Evolutionary conservation across 768 basidiomycete species (phyloP).

Genomic region (Suillus fuscotomentosus): DNA sequence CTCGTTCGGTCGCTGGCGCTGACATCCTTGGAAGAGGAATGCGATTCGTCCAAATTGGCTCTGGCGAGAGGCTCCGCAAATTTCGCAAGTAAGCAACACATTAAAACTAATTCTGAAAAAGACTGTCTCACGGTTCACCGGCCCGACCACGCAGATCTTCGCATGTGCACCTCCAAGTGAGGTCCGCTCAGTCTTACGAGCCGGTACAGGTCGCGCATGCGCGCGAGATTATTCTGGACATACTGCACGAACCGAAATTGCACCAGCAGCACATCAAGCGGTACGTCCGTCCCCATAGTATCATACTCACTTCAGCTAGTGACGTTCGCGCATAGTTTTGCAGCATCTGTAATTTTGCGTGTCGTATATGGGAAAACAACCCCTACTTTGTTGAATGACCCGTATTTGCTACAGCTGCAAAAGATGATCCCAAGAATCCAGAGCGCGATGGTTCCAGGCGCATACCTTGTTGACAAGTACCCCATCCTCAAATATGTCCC

Average conservation of each 20-base stretch:
- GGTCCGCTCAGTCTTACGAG: constrained; percentile 42
- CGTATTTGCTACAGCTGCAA: constrained; percentile 26
- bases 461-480: constrained; percentile 34
- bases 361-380: constrained; percentile 28
- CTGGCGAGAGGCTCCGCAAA: constrained; percentile 56
- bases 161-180: constrained; percentile 53
- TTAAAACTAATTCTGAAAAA: constrained; percentile 6
- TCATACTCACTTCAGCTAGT: not conserved
- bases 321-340: constrained; percentile 17
- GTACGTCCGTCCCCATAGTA: constrained; percentile 38
- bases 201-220: constrained; percentile 43
- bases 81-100: constrained; percentile 44
- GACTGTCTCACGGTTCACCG: not conserved
- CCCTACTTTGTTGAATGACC: constrained; percentile 16
- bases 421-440: constrained; percentile 29
- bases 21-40: constrained; percentile 59
- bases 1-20: constrained; percentile 50
- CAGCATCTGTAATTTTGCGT: constrained; percentile 24
- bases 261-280: constrained; percentile 26
- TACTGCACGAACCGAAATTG: constrained; percentile 22
- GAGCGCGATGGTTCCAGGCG: constrained; percentile 29
- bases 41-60: constrained; percentile 50
- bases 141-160: constrained; percentile 37
- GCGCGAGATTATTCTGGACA: constrained; percentile 18
- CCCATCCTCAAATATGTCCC: constrained; percentile 49